phyloP scores from a whole-genome alignment of 73 alveolate species.

The Symbiodinium natans region DNA sequence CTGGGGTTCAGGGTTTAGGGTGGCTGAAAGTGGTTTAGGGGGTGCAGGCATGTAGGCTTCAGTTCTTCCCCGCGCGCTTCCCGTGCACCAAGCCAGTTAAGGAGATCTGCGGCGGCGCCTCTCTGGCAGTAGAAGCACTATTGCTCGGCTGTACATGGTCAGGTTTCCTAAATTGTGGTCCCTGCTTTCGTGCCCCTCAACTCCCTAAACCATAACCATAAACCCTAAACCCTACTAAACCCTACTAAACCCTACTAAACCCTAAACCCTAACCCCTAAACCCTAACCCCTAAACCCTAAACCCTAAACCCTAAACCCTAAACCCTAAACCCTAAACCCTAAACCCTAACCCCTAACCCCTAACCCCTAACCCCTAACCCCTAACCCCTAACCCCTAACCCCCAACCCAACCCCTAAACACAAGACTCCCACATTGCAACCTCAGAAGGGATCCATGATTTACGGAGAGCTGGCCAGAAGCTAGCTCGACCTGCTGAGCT shows the following conservation, averaged over 20 bases:
- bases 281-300: background rate
- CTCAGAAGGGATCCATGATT: too few species aligned
- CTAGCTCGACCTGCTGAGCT: too few species aligned
- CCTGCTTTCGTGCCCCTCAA: background rate
- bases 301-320: background rate
- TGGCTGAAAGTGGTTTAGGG: background rate
- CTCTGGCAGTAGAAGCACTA: too few species aligned
- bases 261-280: background rate
- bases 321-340: background rate
- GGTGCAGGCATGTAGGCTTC: background rate
- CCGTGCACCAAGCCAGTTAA: too few species aligned
- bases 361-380: too few species aligned
- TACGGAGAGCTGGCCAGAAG: too few species aligned
- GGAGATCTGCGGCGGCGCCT: too few species aligned
- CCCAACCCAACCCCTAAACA: too few species aligned
- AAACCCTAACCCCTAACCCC: too few species aligned
- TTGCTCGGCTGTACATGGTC: background rate
- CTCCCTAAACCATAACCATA: background rate
- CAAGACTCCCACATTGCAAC: too few species aligned
- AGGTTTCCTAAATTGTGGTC: background rate
- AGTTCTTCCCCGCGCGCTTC: background rate
- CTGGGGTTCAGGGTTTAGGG: background rate
- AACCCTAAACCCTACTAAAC: background rate
- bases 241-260: too few species aligned
- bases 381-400: too few species aligned